Base-by-base conservation (phyloP, 2,329 filamentous ascomycete genomes). In the Myrmaecium sp. region DNA sequence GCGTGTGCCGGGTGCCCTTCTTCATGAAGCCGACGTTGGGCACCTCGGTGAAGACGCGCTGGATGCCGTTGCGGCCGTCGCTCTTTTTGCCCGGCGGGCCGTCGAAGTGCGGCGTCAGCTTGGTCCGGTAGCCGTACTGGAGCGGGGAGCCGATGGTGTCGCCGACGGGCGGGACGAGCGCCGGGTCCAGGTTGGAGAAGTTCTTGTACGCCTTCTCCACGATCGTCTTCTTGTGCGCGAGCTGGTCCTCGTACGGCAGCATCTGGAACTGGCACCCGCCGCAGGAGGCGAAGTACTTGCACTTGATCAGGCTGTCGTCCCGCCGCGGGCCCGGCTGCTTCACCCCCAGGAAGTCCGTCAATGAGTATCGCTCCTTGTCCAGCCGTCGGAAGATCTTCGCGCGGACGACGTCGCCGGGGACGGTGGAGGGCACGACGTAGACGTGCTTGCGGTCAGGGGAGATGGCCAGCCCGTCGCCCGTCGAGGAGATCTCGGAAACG, bases 191-290 rank as follows among this genome's bases (percentile, higher is more conserved):
- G 33, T 81, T 71, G 9, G 84, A 91, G 55, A 95, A 98, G 58
- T 93, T 86, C 34, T 62, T 65, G 58, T 79, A 98, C 5, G 89
- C 89, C 46, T 89, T 91, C 44, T 92, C 80, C 23, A 98, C 74
- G 33, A 95, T 77, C 32, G 67, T 65, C 46, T 68, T 73, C 60
- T 98, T 98, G 53, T 86, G 75, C 23, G 61, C 62, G 15, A 98
- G 68, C 51, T 98, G 89, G 41, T 83, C 77, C 16, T 66, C 55
- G 51, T 95, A 95, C 29, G 81, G 71, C 35, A 98, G 68, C 81
- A 95, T 94, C 58, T 98, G 89, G 51, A 95, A 84, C 54, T 98
- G 89, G 48, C 89, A 98, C 17, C 89, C 89, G 6, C 77, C 80
- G 53, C 89, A 98, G 29, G 64, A 66, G 21, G 70, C 60, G 46